A percentile compares a stretch with the other conserved stretches of the same genome.
Conservation (phyloP, 352 stramenopile species). For the Thalassiosira mediterranea region DNA sequence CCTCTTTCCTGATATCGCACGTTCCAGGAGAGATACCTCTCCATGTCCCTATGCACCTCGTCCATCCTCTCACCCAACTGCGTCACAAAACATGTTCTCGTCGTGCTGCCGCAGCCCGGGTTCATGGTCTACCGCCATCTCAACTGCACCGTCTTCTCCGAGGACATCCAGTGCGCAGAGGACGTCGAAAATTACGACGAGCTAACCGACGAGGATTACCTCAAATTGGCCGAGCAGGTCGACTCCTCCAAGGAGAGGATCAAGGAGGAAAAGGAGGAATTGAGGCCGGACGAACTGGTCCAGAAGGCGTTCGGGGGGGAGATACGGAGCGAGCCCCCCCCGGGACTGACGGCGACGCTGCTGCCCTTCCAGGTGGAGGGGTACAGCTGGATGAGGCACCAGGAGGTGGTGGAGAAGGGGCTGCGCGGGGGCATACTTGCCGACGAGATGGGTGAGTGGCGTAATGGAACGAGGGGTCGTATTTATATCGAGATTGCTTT, state of each 20-base stretch:
- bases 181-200: constrained; percentile 65
- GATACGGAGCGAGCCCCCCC: constrained; percentile 60
- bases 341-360: constrained; percentile 80
- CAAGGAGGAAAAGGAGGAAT: constrained; percentile 70
- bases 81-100: too few relatives aligned
- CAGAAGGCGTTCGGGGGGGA: constrained; percentile 71
- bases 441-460: constrained; percentile 94
- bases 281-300: constrained; percentile 81
- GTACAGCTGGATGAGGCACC: constrained; percentile 92
- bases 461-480: neutral
- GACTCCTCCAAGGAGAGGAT: constrained; percentile 59
- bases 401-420: constrained; percentile 87
- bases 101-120: constrained; percentile 55
- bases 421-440: constrained; percentile 95
- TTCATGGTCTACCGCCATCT: constrained; percentile 82
- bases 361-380: constrained; percentile 99
- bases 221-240: constrained; percentile 52
- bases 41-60: too few relatives aligned
- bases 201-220: constrained; percentile 57
- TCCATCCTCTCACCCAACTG: too few relatives aligned
- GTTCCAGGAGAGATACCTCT: too few relatives aligned
- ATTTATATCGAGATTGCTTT: neutral
- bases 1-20: too few relatives aligned
- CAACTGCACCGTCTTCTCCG: constrained; percentile 68
- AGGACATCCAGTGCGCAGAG: constrained; percentile 51